These are phyloP conservation scores for Cynara cardunculus DNA, from an alignment of 129 eudicot species.

Conservation along the genomic window DNA sequence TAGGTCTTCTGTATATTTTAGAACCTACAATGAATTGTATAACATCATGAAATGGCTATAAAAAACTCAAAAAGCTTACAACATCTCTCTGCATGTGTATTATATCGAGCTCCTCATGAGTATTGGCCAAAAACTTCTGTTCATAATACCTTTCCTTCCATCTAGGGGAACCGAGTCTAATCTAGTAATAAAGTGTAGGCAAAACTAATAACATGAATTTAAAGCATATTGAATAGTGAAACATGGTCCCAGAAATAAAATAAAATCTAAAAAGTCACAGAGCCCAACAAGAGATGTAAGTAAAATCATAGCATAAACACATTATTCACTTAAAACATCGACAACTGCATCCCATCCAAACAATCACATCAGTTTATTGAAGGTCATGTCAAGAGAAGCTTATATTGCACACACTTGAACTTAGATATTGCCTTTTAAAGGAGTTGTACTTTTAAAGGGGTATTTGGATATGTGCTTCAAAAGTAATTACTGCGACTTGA, in stretches of 20 bases:
- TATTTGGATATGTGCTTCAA: too few relatives aligned
- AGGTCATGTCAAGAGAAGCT: too few relatives aligned
- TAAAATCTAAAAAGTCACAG: not conserved
- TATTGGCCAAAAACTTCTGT: conserved; percentile 28
- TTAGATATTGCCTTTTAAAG: too few relatives aligned
- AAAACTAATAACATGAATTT: not conserved
- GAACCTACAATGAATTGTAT: conserved; percentile 43
- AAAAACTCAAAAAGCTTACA: conserved; percentile 14
- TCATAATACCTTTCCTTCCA: conserved; percentile 40
- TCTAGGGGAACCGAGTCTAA: conserved; percentile 29
- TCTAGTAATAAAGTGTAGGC: conserved; percentile 3
- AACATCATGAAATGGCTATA: not conserved
- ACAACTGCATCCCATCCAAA: not conserved
- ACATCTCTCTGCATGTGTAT: conserved; percentile 34
- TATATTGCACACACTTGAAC: too few relatives aligned
- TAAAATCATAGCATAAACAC: not conserved
- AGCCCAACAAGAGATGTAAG: not conserved
- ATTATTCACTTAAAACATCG: not conserved
- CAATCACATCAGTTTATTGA: too few relatives aligned
- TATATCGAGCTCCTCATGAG: conserved; percentile 31
- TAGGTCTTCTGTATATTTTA: conserved; percentile 81
- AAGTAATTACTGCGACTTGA: too few relatives aligned
- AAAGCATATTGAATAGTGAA: not conserved
- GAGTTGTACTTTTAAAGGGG: too few relatives aligned
- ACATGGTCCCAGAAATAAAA: not conserved